Evolutionary conservation across 441 rosid genomes (phyloP), one percentile per base, ranked within the genome.

Genomic region (Croton setiger): DNA sequence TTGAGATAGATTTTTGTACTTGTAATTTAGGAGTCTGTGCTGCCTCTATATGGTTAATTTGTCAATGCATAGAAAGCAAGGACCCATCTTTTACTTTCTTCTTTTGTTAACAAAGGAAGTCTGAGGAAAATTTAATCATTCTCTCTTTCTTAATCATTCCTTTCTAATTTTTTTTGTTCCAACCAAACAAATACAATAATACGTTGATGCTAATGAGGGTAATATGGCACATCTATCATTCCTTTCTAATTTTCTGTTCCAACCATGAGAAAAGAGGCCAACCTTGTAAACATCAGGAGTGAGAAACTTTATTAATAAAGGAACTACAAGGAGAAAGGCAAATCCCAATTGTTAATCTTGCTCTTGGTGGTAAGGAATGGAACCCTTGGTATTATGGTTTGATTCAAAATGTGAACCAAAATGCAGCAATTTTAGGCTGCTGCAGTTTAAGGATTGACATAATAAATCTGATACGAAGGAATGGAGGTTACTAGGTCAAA

Each of bases 401-500:
- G 21, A 31, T 14, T 31, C 1, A 11, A 18, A n/a, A 65, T 36
- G 54, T 45, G 39, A 31, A 63, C 37, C 18, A 47, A 63, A 23
- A 7, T 45, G 66, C 27, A 64, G 58, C 58, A 20, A 5, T 21
- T 13, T 12, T 14, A 5, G 18, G 8, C 9, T 8, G 3, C 21
- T 31, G 57, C 57, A 63, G 10, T 14, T 44, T 23, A 14, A 44
- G 67, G 56, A 63, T 63, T 44, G 44, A 45, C 15, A 23, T 57
- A 67, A 35, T 18, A 12, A 63, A 47, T 27, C 14, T 59, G 47
- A 60, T 17, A 9, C 8, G 13, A 21, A 20, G 21, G 59, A 2
- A 33, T 15, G n/a, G 66, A 20, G 23, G 48, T 18, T 20, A 11
- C 60, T 35, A 21, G 2, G 13, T 20, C 59, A 35, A 17, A 21